Base-by-base conservation (phyloP, 768 basidiomycete species). In the Harrya chromipes region DNA sequence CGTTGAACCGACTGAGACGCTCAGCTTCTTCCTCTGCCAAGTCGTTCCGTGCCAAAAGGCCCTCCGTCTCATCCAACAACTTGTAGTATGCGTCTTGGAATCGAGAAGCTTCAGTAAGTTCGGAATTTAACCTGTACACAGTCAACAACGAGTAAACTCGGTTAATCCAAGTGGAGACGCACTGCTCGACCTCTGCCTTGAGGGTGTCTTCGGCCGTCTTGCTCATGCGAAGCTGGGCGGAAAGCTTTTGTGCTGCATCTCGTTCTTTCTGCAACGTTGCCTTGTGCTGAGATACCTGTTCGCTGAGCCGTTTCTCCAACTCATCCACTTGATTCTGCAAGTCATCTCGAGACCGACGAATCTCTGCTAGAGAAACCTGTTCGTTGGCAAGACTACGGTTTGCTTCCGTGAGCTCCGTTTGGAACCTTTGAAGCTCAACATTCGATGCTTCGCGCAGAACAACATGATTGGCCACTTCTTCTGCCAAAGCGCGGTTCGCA, bases 21-120 rank as follows among this genome's bases (percentile, higher is more conserved):
- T 79, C 74, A 0, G 87, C 82, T 64, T 95, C 94, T 36, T 83
- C 83, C 60, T 93, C 85, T 7, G 90, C 89, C 31, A 93, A 73
- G 27, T 83, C 78, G 56, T 92, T 90, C 11, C 85, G 77, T 12
- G 80, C 78, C 16, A 85, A 68, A 10, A 94, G 75, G 6, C 78
- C 72, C 16, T 76, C 77, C 23, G 91, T 78, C 60, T 88, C 79
- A 16, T 85, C 79, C 16, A 78, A 66, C 11, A 93, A 72, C 21
- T 74, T 72, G 49, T 77, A 72, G 65, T 92, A 93, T 12, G 87
- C 85, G 42, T 84, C 80, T 64, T 84, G 79, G 67, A 84, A 92
- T 17, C 72, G 74, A 54, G 81, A 82, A 2, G 79, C 78, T 12
- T 85, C 79, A 4, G 74, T 62, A 19, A 92, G 66, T 29, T 87